Evolutionary conservation across 768 basidiomycete genomes (phyloP).

Genomic region (Tremella fuciformis): DNA sequence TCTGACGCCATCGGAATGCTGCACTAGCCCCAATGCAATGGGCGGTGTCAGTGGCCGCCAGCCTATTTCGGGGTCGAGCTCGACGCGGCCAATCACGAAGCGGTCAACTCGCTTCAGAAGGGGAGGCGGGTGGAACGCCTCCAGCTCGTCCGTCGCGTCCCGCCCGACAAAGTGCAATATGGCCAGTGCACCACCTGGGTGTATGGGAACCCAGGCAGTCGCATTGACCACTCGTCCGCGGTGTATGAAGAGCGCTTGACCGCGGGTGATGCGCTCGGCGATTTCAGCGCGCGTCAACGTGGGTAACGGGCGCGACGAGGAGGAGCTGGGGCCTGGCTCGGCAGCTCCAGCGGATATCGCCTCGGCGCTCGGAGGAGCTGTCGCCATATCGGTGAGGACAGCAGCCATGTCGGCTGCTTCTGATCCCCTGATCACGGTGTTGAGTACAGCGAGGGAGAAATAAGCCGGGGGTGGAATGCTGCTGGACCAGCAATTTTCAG

Average conservation of each 20-base stretch:
- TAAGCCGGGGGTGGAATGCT: too few species aligned
- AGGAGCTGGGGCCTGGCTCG: background rate
- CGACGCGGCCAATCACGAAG: slow-evolving; percentile 70
- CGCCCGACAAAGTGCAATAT: slow-evolving; percentile 93
- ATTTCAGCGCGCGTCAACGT: slow-evolving; percentile 59
- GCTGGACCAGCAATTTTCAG: too few species aligned
- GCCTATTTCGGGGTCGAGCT: slow-evolving; percentile 42
- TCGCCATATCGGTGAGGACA: too few species aligned
- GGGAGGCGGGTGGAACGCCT: slow-evolving; percentile 75
- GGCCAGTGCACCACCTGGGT: slow-evolving; percentile 85
- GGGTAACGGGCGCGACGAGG: background rate
- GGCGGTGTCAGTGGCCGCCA: slow-evolving; percentile 71
- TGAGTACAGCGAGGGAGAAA: too few species aligned
- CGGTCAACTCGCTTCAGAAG: slow-evolving; percentile 59
- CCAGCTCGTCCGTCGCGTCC: slow-evolving; percentile 90
- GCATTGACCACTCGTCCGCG: slow-evolving; percentile 57
- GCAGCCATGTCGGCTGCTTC: too few species aligned
- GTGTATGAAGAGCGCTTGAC: slow-evolving; percentile 74
- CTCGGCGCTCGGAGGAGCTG: too few species aligned
- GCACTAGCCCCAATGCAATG: slow-evolving; percentile 66
- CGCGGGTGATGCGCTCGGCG: slow-evolving; percentile 68
- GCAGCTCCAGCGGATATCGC: too few species aligned
- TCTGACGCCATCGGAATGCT: slow-evolving; percentile 34
- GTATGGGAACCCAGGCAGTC: slow-evolving; percentile 68
- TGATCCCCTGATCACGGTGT: too few species aligned